phyloP scores from a whole-genome alignment of 108 stramenopile genomes.

The Hondaea fermentalgiana region DNA sequence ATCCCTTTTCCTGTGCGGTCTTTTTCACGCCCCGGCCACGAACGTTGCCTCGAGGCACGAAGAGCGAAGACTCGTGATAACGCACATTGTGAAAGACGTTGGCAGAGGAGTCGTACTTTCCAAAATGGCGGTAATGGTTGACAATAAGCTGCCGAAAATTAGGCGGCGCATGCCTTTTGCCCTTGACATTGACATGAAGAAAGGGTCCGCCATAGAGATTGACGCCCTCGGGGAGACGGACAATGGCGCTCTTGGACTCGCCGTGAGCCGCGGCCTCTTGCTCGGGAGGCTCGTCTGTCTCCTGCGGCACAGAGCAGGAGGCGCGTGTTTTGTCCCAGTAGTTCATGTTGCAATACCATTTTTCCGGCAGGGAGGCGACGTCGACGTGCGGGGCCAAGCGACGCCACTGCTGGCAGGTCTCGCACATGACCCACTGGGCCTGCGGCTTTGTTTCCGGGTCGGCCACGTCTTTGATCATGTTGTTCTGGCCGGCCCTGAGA shows the following conservation, averaged over 20 bases:
- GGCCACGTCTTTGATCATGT: not conserved
- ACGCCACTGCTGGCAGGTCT: conserved; percentile 73
- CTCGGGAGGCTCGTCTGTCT: not conserved
- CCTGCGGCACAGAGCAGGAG: conserved; percentile 35
- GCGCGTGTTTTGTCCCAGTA: conserved; percentile 56
- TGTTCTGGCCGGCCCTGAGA: not conserved
- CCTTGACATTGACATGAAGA: not conserved
- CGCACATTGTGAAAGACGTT: not conserved
- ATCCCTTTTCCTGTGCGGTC: not conserved
- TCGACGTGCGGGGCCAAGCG: conserved; percentile 58
- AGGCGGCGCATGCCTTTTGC: not conserved
- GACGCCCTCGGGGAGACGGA: not conserved
- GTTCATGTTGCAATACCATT: conserved; percentile 77
- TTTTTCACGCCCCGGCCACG: conserved; percentile 2
- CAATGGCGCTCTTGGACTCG: not conserved
- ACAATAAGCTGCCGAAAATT: not conserved
- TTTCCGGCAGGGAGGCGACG: conserved; percentile 55
- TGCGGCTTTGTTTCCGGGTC: conserved; percentile 7
- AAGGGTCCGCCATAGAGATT: not conserved
- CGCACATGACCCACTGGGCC: conserved; percentile 76
- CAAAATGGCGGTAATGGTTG: not conserved
- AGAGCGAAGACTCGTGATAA: not conserved
- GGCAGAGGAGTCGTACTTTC: not conserved
- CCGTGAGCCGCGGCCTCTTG: not conserved
- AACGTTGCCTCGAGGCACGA: conserved; percentile 2